phyloP scores from a whole-genome alignment of 202 grass and related monocot species.

The Cymbopogon flexuosus region DNA sequence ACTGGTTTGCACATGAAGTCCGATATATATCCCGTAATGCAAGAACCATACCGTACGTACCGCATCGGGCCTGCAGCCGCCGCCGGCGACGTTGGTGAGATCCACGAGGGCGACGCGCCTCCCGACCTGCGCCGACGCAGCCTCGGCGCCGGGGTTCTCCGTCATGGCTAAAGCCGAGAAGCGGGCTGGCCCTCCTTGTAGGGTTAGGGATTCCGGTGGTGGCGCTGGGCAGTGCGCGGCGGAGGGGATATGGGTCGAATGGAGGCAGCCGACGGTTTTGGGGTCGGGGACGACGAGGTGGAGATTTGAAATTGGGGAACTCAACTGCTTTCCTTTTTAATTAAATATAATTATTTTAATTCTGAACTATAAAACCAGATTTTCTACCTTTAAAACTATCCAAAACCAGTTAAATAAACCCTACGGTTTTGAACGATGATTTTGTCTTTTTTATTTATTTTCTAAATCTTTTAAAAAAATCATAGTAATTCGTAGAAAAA shows the following conservation, averaged over 20 bases:
- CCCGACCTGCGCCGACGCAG: neutral
- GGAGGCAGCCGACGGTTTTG: neutral
- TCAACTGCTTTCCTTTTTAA: no score
- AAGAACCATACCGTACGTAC: neutral
- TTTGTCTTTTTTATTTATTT: no score
- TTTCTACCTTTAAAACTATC: no score
- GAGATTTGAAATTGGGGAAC: neutral
- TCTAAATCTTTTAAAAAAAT: no score
- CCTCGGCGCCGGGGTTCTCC: neutral
- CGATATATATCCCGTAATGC: neutral
- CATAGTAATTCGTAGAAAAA: no score
- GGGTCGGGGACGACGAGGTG: neutral
- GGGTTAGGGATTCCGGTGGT: neutral
- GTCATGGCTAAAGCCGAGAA: neutral
- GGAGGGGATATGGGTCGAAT: neutral
- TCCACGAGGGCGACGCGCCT: neutral
- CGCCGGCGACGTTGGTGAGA: neutral
- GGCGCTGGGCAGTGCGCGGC: no score
- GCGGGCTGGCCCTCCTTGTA: neutral
- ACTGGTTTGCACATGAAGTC: neutral
- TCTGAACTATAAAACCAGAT: no score
- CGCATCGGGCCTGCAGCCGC: neutral
- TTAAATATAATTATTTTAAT: no score
- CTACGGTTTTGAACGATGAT: no score
- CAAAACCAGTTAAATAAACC: no score